Conservation (phyloP, 306 rosid species). For the Trifolium dubium region DNA sequence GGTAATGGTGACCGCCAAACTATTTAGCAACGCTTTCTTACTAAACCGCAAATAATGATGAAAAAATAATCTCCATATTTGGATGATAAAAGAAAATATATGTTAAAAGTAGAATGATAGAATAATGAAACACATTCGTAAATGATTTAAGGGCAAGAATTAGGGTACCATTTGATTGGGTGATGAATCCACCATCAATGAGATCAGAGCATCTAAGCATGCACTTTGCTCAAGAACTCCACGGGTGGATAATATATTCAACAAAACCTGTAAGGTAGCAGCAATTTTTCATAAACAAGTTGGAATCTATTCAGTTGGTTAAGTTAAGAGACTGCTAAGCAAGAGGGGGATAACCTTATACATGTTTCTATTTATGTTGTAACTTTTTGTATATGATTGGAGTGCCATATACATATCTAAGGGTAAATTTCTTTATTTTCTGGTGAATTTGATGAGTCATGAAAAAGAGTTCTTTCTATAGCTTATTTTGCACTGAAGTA, state of each 20-base stretch:
- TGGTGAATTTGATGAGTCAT: neutral
- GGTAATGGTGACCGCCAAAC: neutral
- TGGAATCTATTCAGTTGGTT: neutral
- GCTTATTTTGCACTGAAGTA: slow-evolving; percentile 17
- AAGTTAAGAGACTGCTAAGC: slow-evolving; percentile 13
- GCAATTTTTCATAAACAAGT: slow-evolving; percentile 3
- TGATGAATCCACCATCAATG: slow-evolving; percentile 89
- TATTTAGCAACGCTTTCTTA: slow-evolving; percentile 15
- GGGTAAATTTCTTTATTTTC: slow-evolving; percentile 26
- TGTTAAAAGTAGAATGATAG: slow-evolving; percentile 10
- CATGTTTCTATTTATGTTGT: neutral
- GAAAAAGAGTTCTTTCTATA: slow-evolving; percentile 20
- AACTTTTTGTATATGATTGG: slow-evolving; percentile 2
- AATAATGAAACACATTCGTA: neutral
- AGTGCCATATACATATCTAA: slow-evolving; percentile 7
- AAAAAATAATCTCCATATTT: slow-evolving; percentile 22
- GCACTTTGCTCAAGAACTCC: slow-evolving; percentile 88
- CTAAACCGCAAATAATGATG: slow-evolving; percentile 13
- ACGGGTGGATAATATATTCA: slow-evolving; percentile 77
- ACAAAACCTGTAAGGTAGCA: slow-evolving; percentile 67
- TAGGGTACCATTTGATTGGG: slow-evolving; percentile 81
- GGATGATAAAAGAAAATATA: slow-evolving; percentile 24
- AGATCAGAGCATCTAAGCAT: slow-evolving; percentile 86
- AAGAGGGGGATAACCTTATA: slow-evolving; percentile 2
- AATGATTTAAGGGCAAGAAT: slow-evolving; percentile 12